Evolutionary conservation across 257 asterid genomes (phyloP).

Genomic region (Solanum piurae): DNA sequence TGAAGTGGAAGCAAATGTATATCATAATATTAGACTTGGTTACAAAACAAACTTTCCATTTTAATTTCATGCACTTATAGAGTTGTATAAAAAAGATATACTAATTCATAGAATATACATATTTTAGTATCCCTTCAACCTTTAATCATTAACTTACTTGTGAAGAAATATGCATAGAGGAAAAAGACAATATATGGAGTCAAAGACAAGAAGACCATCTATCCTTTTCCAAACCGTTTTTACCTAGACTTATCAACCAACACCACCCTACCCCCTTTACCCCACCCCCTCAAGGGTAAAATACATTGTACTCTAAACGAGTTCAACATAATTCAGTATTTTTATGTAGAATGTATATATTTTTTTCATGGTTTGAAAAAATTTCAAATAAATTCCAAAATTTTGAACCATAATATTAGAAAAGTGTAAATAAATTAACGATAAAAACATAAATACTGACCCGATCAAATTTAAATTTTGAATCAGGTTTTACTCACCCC

Average conservation of each 20-base stretch:
- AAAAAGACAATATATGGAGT: slow-evolving; percentile 37
- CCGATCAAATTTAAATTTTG: not conserved
- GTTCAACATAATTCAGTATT: not conserved
- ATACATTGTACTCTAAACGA: not conserved
- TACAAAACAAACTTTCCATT: slow-evolving; percentile 24
- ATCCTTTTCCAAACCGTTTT: slow-evolving; percentile 53
- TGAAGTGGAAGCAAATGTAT: slow-evolving; percentile 38
- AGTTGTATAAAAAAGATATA: not conserved
- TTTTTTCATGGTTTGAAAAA: not conserved
- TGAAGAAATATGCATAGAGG: slow-evolving; percentile 35
- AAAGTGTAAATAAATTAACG: rapidly evolving
- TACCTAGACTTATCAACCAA: slow-evolving; percentile 30
- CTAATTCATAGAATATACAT: not conserved
- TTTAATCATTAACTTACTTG: slow-evolving; percentile 24
- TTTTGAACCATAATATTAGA: not conserved
- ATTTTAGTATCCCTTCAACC: not conserved
- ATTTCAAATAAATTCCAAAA: not conserved
- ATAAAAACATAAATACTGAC: not conserved
- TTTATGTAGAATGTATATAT: not conserved
- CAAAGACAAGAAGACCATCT: slow-evolving; percentile 45
- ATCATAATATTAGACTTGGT: slow-evolving; percentile 20
- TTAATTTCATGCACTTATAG: slow-evolving; percentile 2
- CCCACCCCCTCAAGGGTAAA: not conserved
- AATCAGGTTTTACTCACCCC: not conserved
- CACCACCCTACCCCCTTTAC: slow-evolving; percentile 1